Percentiles rank a stretch among this genome's conserved stretches.
Conservation (phyloP, 345 rosid genomes). For the Carallia brachiata region DNA sequence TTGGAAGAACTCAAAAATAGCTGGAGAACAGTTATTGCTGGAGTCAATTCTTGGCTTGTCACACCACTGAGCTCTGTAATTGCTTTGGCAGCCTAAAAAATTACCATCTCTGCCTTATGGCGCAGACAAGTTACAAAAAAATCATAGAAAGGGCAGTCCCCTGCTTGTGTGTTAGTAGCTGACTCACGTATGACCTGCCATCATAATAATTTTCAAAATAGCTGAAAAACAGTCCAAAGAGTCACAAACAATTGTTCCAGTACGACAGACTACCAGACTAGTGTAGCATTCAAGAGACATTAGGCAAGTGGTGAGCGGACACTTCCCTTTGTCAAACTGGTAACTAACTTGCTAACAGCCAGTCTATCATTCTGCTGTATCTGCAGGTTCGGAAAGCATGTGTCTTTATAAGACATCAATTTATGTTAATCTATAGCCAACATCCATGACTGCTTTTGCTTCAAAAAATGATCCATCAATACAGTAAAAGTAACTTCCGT, state of each 20-base stretch:
- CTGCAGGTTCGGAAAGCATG: constrained; percentile 37
- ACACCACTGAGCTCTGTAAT: constrained; percentile 93
- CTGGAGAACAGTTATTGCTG: constrained; percentile 95
- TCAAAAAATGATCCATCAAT: background rate
- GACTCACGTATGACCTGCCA: constrained; percentile 86
- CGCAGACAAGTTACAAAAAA: constrained; percentile 92
- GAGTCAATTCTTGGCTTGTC: constrained; percentile 87
- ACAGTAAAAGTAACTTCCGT: no score
- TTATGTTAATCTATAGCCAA: background rate
- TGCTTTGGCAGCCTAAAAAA: constrained; percentile 97
- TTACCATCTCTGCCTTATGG: constrained; percentile 97
- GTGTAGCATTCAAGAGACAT: constrained; percentile 84
- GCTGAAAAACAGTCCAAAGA: background rate
- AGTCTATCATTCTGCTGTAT: constrained; percentile 89
- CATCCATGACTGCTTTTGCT: background rate
- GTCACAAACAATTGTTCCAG: background rate
- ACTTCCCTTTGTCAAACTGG: constrained; percentile 88
- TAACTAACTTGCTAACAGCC: constrained; percentile 90
- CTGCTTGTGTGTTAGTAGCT: constrained; percentile 62
- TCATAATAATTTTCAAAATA: constrained; percentile 6
- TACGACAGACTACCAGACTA: constrained; percentile 51
- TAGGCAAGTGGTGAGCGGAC: constrained; percentile 97
- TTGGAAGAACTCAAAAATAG: constrained; percentile 93
- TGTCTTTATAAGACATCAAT: background rate
- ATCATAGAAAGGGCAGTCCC: constrained; percentile 92